Conservation (phyloP, 2,329 filamentous ascomycete species). For the Cercospora canescens region DNA sequence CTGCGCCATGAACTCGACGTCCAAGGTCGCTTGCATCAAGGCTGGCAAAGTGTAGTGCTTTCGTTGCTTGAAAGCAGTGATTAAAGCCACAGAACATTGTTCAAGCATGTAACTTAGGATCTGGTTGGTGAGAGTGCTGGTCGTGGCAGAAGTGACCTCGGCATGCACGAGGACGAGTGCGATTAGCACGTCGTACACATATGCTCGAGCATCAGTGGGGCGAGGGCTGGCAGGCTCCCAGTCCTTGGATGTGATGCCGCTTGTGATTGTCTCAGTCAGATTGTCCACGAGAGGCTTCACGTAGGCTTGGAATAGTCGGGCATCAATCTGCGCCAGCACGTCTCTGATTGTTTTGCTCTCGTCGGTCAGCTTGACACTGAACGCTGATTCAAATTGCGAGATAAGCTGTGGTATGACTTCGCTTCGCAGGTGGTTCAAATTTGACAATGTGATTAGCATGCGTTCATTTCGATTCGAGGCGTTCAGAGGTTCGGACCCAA, state of each 20-base stretch:
- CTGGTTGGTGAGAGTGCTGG: slow-evolving; percentile 71
- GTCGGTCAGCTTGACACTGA: slow-evolving; percentile 90
- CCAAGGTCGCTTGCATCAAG: slow-evolving; percentile 94
- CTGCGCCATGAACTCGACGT: slow-evolving; percentile 95
- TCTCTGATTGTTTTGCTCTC: slow-evolving; percentile 91
- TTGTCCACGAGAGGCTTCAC: slow-evolving; percentile 72
- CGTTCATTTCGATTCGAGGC: slow-evolving; percentile 60
- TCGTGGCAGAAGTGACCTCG: slow-evolving; percentile 44
- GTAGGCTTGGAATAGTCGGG: slow-evolving; percentile 88
- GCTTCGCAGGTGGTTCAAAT: slow-evolving; percentile 78
- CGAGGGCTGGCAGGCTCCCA: slow-evolving; percentile 57
- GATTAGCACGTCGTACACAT: slow-evolving; percentile 85
- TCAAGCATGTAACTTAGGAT: slow-evolving; percentile 87
- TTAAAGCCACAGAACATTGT: slow-evolving; percentile 74
- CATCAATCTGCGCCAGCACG: slow-evolving; percentile 86
- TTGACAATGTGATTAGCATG: slow-evolving; percentile 90
- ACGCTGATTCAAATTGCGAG: slow-evolving; percentile 87
- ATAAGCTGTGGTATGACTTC: slow-evolving; percentile 87
- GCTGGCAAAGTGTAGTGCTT: slow-evolving; percentile 71
- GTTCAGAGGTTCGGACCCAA: slow-evolving; percentile 52
- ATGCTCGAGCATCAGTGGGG: slow-evolving; percentile 77
- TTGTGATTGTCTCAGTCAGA: slow-evolving; percentile 68
- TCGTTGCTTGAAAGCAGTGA: slow-evolving; percentile 71
- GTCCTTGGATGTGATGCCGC: slow-evolving; percentile 67
- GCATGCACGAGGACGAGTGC: slow-evolving; percentile 87